Conservation (phyloP, 805 yeast genomes). For the Saccharomycopsis selenospora region DNA sequence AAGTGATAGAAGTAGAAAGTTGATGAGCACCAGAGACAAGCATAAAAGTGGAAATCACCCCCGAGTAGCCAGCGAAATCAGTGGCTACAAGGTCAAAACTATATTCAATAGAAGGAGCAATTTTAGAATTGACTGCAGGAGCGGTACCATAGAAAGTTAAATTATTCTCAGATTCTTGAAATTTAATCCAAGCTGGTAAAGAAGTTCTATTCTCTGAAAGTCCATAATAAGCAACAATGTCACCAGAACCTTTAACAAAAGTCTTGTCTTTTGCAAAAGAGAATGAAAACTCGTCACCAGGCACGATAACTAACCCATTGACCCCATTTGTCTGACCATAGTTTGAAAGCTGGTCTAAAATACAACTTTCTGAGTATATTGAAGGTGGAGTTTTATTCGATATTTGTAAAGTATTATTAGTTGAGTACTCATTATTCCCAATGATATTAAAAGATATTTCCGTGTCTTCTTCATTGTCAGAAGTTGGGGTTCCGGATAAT, state of each 20-base stretch:
- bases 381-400: constrained; percentile 50
- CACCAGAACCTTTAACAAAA: constrained; percentile 41
- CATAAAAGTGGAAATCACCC: constrained; percentile 60
- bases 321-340: constrained; percentile 74
- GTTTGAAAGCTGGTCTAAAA: constrained; percentile 46
- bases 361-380: constrained; percentile 35
- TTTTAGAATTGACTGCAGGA: constrained; percentile 74
- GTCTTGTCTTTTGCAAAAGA: constrained; percentile 53
- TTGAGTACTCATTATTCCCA: constrained; percentile 48
- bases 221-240: constrained; percentile 68
- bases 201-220: constrained; percentile 78
- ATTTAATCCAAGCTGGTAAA: constrained; percentile 82
- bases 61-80: constrained; percentile 68
- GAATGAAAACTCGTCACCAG: constrained; percentile 60
- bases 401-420: constrained; percentile 53
- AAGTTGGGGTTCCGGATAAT: constrained; percentile 59
- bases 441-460: constrained; percentile 44
- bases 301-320: constrained; percentile 64
- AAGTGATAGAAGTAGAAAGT: constrained; percentile 30
- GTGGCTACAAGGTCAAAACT: constrained; percentile 74
- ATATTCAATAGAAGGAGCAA: constrained; percentile 79
- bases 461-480: constrained; percentile 31
- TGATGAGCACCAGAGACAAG: constrained; percentile 85
- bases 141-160: constrained; percentile 80
- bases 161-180: constrained; percentile 41